Base-by-base conservation (phyloP, 495 filamentous ascomycete species). In the Alectoria sarmentosa region DNA sequence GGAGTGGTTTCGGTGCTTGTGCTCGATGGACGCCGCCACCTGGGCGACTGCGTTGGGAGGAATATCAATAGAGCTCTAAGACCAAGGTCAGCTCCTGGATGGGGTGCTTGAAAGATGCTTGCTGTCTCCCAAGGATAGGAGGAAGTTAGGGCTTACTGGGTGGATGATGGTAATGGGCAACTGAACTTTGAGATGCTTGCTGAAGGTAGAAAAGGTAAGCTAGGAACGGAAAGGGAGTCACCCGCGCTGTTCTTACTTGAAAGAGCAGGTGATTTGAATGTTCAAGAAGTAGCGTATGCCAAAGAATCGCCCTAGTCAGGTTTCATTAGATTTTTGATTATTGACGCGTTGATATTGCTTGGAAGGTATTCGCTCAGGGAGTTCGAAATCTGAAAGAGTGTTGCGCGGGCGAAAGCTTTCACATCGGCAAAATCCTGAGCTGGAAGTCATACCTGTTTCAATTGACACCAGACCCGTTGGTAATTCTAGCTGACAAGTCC, bases 51-150 rank as follows among this genome's bases (percentile, higher is more conserved):
- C 78, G 63, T 85, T 85, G 7, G 83, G 81, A 34, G 82, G 77
- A n/a, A 85, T 81, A 58, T 85, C 83, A 60, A 84, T 78, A 34
- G 83, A 83, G 69, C 84, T 84, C 77, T 80, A 44, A 15, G 55
- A 23, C 17, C 30, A n/a, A 13, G 65, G 65, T 69, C 32, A 73
- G 71, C 63, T 41, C 21, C 36, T 11, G 26, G 58, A 42, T 66
- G 30, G 28, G 6, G 34, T 34, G 15, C 28, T 55, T 42, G 32
- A 30, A 60, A 58, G 46, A 46, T 37, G 42, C 36, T 9, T 9
- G 26, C 13, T n/a, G 4, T 55, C 32, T 30, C 9, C 4, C 36
- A 21, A 54, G 36, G 15, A 11, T 34, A 26, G 52, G 49, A 58
- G 58, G 58, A 52, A 13, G 34, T 4, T 34, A 17, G 26, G 38